A percentile compares a stretch with the other conserved stretches of the same genome.
phyloP scores from a whole-genome alignment of 2,329 filamentous ascomycete genomes.

The Colletotrichum filicis region DNA sequence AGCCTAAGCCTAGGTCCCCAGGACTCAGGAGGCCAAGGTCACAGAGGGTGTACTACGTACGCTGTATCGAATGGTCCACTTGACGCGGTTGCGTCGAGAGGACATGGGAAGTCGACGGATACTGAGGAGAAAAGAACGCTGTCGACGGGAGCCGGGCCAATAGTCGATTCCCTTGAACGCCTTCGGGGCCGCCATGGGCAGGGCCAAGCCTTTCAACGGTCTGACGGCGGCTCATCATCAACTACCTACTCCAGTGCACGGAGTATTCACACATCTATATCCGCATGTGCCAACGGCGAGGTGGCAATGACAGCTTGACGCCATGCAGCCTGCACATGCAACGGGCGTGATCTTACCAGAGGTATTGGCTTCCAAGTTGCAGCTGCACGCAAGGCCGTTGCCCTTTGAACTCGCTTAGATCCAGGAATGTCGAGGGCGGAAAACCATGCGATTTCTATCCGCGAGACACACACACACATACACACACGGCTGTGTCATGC shows the following conservation, averaged over 20 bases:
- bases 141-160: not conserved
- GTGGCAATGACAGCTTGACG: constrained; percentile 9
- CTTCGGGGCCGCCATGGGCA: not conserved
- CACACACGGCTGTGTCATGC: no score
- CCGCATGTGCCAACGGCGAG: constrained; percentile 9
- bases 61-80: constrained; percentile 15
- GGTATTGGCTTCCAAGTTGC: not conserved
- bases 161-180: not conserved
- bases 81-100: constrained; percentile 1
- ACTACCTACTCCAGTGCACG: no score
- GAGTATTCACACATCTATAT: no score
- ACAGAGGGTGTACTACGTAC: not conserved
- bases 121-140: constrained; percentile 25
- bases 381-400: not conserved
- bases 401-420: not conserved
- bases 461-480: not conserved
- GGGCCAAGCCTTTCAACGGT: not conserved
- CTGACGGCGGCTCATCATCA: not conserved
- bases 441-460: not conserved
- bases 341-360: not conserved
- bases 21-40: no score
- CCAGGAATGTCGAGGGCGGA: not conserved
- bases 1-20: not conserved
- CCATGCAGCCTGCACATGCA: not conserved
- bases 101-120: not conserved